These are phyloP conservation scores for Geotrichum aggregatum DNA, from an alignment of 1,139 yeast genomes.

Conservation along the genomic window DNA sequence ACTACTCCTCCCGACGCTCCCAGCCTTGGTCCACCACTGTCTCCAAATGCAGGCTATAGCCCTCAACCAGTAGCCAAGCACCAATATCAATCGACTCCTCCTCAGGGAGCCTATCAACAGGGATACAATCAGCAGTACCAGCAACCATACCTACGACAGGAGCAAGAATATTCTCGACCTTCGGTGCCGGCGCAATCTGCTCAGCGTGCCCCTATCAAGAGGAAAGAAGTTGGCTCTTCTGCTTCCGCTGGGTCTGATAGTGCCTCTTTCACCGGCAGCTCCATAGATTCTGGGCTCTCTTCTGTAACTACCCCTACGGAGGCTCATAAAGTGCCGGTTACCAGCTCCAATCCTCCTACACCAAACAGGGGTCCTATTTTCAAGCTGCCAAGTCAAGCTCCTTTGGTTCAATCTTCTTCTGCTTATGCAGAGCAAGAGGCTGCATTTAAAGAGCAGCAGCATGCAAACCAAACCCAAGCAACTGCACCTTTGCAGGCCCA, in stretches of 20 bases:
- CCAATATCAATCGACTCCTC: not conserved
- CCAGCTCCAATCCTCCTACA: not conserved
- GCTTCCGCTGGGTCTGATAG: not conserved
- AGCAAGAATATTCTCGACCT: not conserved
- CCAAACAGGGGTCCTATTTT: not conserved
- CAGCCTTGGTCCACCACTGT: conserved; percentile 8
- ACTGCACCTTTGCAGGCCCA: conserved; percentile 6
- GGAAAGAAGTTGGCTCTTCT: not conserved
- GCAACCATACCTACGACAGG: conserved; percentile 7
- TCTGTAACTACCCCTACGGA: not conserved
- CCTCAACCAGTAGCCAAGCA: not conserved
- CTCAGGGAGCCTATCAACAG: not conserved
- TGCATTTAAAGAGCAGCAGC: not conserved
- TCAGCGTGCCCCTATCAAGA: conserved; percentile 18
- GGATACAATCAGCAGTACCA: conserved; percentile 5
- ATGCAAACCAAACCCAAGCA: conserved; percentile 1
- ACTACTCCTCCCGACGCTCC: conserved; percentile 8
- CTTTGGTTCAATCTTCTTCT: not conserved
- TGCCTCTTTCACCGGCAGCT: not conserved
- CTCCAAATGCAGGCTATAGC: not conserved
- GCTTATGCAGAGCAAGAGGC: not conserved
- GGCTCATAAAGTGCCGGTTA: not conserved
- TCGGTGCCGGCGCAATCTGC: not conserved
- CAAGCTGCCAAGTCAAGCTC: not conserved
- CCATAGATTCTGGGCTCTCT: not conserved